These are phyloP conservation scores for Cymbopogon flexuosus DNA, from an alignment of 202 grass and related monocot species.

Conservation along the genomic window DNA sequence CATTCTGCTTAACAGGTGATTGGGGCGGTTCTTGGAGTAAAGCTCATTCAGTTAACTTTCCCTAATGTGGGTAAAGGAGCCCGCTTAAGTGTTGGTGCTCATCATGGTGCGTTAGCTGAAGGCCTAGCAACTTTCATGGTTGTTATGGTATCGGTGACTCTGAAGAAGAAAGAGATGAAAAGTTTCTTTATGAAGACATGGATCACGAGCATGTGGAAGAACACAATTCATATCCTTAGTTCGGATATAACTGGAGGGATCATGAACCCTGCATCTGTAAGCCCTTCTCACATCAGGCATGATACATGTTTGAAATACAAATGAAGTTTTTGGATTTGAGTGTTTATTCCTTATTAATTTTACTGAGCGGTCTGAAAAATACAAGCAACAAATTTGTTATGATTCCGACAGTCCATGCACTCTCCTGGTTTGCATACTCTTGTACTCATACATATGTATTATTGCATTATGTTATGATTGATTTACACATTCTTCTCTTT, in stretches of 20 bases:
- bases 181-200: slow-evolving; percentile 97
- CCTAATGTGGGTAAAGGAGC: slow-evolving; percentile 78
- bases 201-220: slow-evolving; percentile 82
- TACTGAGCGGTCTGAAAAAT: not conserved
- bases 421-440: not conserved
- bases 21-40: slow-evolving; percentile 61
- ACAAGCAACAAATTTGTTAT: not conserved
- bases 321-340: slow-evolving; percentile 26
- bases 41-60: slow-evolving; percentile 52
- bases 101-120: slow-evolving; percentile 76
- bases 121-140: slow-evolving; percentile 80
- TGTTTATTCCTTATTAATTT: not conserved
- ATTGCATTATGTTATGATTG: not conserved
- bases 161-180: slow-evolving; percentile 75
- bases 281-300: slow-evolving; percentile 24
- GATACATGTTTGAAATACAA: not conserved
- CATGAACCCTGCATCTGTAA: slow-evolving; percentile 99
- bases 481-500: not conserved
- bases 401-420: not conserved
- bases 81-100: slow-evolving; percentile 53
- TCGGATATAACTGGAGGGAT: slow-evolving; percentile 91
- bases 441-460: not conserved
- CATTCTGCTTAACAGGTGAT: slow-evolving; percentile 46
- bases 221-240: slow-evolving; percentile 85
- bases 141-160: slow-evolving; percentile 64